Evolutionary conservation across 305 asterid genomes (phyloP).

Genomic region (Rubia tinctorum): DNA sequence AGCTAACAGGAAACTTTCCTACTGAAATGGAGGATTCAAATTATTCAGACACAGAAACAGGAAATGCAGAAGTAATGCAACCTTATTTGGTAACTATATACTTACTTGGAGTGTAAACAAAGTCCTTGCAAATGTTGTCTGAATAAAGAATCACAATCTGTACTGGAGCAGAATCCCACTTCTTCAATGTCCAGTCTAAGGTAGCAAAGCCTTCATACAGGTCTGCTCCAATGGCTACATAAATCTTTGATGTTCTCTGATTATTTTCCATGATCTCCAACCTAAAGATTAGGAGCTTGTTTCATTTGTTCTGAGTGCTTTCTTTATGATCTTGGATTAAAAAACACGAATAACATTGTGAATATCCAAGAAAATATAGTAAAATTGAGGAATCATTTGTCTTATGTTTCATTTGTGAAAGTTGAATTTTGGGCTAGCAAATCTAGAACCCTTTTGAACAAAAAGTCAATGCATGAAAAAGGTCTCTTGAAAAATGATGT

Average conservation of each 20-base stretch:
- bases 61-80: neutral
- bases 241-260: conserved; percentile 41
- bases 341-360: neutral
- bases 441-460: conserved; percentile 4
- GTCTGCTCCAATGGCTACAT: conserved; percentile 64
- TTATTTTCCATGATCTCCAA: conserved; percentile 31
- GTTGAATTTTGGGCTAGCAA: conserved; percentile 5
- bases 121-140: conserved; percentile 42
- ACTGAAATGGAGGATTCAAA: conserved; percentile 30
- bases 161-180: conserved; percentile 40
- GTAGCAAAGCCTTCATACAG: conserved; percentile 54
- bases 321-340: neutral
- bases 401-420: conserved; percentile 10
- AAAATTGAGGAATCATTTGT: neutral
- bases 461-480: conserved; percentile 11
- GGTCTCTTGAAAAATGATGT: neutral
- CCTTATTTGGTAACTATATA: neutral
- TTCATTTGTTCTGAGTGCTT: neutral
- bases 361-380: neutral
- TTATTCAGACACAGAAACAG: neutral
- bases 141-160: conserved; percentile 53
- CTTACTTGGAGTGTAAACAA: conserved; percentile 62
- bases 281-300: neutral
- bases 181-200: conserved; percentile 49
- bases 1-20: conserved; percentile 54